These are phyloP conservation scores for Aspergillus sp. DNA, from an alignment of 2,329 filamentous ascomycete genomes.

Conservation along the genomic window DNA sequence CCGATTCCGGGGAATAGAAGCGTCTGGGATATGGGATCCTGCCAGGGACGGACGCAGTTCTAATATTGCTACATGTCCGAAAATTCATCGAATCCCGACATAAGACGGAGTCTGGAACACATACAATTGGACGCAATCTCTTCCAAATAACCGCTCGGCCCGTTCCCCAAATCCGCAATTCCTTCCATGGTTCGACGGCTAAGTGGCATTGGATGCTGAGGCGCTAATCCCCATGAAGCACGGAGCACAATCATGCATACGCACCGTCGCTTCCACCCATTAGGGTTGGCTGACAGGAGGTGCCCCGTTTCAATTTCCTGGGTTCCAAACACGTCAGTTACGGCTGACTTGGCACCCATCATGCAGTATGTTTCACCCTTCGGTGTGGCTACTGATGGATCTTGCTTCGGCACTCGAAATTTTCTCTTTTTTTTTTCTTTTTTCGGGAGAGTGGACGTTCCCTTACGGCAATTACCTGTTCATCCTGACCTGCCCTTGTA, in stretches of 20 bases:
- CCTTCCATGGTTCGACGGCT: slow-evolving; percentile 4
- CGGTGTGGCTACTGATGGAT: slow-evolving; percentile 5
- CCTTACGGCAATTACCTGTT: background rate
- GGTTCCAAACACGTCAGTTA: background rate
- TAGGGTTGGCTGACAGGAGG: background rate
- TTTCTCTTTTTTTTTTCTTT: background rate
- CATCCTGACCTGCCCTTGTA: background rate
- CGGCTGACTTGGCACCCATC: background rate
- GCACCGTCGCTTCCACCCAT: background rate
- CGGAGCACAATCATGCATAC: background rate
- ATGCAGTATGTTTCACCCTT: slow-evolving; percentile 1
- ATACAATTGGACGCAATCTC: slow-evolving; percentile 4
- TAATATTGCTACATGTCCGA: background rate
- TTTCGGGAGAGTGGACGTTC: background rate
- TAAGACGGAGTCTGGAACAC: background rate
- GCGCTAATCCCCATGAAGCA: background rate
- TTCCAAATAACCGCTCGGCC: slow-evolving; percentile 20
- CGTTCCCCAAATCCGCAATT: slow-evolving; percentile 22
- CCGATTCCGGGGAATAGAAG: background rate
- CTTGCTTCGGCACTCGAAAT: slow-evolving; percentile 1
- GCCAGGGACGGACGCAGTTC: background rate
- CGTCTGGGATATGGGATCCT: background rate
- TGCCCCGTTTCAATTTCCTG: background rate
- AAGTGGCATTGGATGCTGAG: background rate
- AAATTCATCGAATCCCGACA: background rate